A percentile compares a stretch with the other conserved stretches of the same genome.
Conservation (phyloP, 768 basidiomycete species). For the Hygrophoropsis aurantiaca region DNA sequence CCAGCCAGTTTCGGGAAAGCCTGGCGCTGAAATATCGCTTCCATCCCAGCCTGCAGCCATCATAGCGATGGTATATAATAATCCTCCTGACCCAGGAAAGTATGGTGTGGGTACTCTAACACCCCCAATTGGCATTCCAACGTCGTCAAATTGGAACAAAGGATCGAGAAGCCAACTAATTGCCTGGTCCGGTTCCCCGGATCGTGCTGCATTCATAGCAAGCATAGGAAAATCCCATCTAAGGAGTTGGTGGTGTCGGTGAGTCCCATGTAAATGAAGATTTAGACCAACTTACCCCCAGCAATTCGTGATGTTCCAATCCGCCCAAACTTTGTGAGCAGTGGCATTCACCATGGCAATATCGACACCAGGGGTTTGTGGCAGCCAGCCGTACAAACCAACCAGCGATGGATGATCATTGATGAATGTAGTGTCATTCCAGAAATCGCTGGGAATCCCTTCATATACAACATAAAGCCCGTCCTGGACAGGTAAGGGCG, state of each 20-base stretch:
- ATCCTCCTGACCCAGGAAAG: conserved; percentile 54
- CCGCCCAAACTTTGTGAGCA: conserved; percentile 50
- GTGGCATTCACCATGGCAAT: conserved; percentile 46
- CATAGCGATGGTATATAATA: conserved; percentile 55
- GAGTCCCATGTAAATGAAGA: not conserved
- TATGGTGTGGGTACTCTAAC: conserved; percentile 57
- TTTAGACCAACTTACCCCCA: conserved; percentile 43
- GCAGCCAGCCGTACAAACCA: conserved; percentile 59
- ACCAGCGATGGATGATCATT: conserved; percentile 60
- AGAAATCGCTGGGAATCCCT: conserved; percentile 51
- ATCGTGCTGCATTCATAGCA: conserved; percentile 60
- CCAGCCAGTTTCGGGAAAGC: conserved; percentile 42
- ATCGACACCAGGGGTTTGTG: conserved; percentile 47
- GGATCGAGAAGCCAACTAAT: conserved; percentile 56
- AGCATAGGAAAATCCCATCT: conserved; percentile 68
- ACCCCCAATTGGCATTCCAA: conserved; percentile 60
- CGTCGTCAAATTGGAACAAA: conserved; percentile 56
- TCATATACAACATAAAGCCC: conserved; percentile 57
- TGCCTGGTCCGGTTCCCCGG: conserved; percentile 47
- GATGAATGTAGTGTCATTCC: conserved; percentile 49
- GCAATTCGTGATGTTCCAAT: conserved; percentile 54
- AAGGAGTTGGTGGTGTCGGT: not conserved
- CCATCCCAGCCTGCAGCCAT: conserved; percentile 63
- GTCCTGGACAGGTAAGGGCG: conserved; percentile 50
- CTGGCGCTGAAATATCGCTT: conserved; percentile 33